Conservation (phyloP, 129 eudicot species). For the Heracleum sosnowskyi region DNA sequence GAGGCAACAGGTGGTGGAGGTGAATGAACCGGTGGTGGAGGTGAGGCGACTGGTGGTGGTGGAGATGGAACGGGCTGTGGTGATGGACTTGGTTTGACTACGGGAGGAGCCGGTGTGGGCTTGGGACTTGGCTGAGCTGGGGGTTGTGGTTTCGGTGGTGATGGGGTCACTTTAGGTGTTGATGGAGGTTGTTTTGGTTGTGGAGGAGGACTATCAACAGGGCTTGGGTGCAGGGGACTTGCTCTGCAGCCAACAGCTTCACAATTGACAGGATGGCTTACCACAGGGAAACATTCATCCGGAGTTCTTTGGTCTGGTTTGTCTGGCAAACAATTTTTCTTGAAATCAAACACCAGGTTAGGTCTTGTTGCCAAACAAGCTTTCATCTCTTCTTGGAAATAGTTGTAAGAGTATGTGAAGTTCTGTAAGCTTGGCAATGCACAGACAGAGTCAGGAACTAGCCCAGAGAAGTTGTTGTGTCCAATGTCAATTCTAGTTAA, state of each 20-base stretch:
- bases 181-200: constrained; percentile 18
- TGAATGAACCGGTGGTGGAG: constrained; percentile 21
- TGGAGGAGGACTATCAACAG: neutral
- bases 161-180: constrained; percentile 17
- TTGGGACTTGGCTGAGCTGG: neutral
- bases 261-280: constrained; percentile 41
- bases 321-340: constrained; percentile 38
- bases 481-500: constrained; percentile 39
- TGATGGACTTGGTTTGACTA: constrained; percentile 11
- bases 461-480: constrained; percentile 35
- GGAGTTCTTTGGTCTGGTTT: constrained; percentile 36
- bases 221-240: neutral
- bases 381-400: constrained; percentile 32
- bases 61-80: constrained; percentile 19
- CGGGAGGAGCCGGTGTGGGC: constrained; percentile 9
- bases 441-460: constrained; percentile 39
- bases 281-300: constrained; percentile 21
- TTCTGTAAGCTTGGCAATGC: constrained; percentile 35
- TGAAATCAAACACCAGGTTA: constrained; percentile 15
- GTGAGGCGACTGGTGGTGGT: constrained; percentile 1
- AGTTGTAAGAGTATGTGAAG: constrained; percentile 39
- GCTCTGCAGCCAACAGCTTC: constrained; percentile 24
- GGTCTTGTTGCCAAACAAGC: constrained; percentile 23
- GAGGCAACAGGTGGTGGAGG: too few relatives aligned
- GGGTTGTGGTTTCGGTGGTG: constrained; percentile 15